Evolutionary conservation across 83 land plant genomes (phyloP).

Genomic region (Diphasiastrum complanatum): DNA sequence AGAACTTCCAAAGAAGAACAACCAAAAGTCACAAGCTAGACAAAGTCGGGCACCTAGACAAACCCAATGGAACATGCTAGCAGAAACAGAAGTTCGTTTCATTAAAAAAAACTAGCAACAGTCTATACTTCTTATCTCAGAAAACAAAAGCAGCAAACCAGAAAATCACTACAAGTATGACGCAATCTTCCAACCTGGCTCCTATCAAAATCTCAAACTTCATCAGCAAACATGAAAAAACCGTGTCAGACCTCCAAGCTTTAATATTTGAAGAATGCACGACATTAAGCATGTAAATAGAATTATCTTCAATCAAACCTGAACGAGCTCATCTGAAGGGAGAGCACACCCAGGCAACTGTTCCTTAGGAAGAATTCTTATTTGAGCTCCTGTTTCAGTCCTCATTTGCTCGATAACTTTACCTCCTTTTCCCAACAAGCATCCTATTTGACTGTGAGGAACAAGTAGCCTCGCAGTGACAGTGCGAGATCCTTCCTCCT

Average conservation of each 20-base stretch:
- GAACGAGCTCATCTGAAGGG: constrained; percentile 47
- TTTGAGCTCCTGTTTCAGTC: constrained; percentile 43
- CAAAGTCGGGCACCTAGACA: no score
- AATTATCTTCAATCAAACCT: constrained; percentile 19
- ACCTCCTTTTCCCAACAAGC: constrained; percentile 49
- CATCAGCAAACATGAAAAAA: no score
- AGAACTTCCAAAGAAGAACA: no score
- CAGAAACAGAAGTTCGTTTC: background rate
- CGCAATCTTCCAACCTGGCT: no score
- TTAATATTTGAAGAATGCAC: no score
- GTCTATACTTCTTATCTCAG: no score
- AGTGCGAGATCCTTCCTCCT: constrained; percentile 35
- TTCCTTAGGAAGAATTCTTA: constrained; percentile 42
- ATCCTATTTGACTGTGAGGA: constrained; percentile 48
- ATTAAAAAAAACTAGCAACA: background rate
- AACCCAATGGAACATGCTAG: background rate
- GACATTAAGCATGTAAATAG: background rate
- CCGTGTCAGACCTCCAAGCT: no score
- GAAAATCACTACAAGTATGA: no score
- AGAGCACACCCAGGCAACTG: constrained; percentile 44
- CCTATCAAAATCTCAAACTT: no score
- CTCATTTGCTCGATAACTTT: constrained; percentile 58
- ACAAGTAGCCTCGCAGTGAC: constrained; percentile 38
- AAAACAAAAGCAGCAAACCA: no score
- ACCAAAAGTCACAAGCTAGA: no score